Percentiles rank a stretch among this genome's conserved stretches.
Evolutionary conservation across 2,329 filamentous ascomycete genomes (phyloP).

Genomic region (Pestalotiopsis sp.): DNA sequence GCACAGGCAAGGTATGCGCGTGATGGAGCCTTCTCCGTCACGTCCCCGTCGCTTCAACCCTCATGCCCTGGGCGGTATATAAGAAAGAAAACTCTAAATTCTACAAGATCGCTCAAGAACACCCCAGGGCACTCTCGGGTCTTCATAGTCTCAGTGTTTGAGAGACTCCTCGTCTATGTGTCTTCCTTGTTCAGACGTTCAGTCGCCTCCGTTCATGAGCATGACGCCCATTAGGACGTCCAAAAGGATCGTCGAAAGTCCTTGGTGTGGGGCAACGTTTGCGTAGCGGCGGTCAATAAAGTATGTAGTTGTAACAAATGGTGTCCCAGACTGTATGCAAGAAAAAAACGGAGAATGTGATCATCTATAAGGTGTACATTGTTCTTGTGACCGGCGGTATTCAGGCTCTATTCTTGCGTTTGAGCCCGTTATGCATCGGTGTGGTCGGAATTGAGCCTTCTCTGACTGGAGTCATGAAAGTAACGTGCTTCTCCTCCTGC

Average conservation of each 20-base stretch:
- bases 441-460: constrained; percentile 27
- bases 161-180: neutral
- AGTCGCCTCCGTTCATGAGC: neutral
- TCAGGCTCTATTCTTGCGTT: constrained; percentile 8
- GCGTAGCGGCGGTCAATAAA: neutral
- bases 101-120: neutral
- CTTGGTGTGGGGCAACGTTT: neutral
- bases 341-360: neutral
- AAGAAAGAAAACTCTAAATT: neutral
- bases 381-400: neutral
- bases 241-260: neutral
- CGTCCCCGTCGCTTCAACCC: neutral
- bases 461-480: constrained; percentile 53
- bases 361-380: neutral
- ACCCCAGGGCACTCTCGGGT: neutral
- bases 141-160: neutral
- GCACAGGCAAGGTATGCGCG: too few species aligned
- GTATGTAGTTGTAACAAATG: constrained; percentile 2
- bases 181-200: neutral
- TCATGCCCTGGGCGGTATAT: neutral
- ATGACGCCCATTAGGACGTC: neutral
- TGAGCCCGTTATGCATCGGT: neutral
- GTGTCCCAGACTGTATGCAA: constrained; percentile 2
- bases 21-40: constrained; percentile 6
- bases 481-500: constrained; percentile 55